These are phyloP conservation scores for Populus pruinosa DNA, from an alignment of 345 rosid genomes.

Conservation along the genomic window DNA sequence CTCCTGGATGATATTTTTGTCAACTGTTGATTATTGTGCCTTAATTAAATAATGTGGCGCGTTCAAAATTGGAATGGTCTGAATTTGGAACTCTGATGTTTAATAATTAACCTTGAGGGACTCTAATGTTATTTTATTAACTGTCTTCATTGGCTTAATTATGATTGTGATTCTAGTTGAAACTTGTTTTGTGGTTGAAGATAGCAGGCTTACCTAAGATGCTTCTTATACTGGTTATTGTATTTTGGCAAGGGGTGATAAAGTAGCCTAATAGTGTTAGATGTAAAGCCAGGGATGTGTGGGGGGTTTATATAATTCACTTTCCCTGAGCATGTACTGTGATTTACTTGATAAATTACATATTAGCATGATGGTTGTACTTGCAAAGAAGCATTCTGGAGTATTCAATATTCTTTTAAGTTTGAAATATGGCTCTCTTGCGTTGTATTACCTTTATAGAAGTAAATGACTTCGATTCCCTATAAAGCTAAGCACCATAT, in stretches of 20 bases:
- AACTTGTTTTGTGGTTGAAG: not conserved
- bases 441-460: not conserved
- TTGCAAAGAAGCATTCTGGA: not conserved
- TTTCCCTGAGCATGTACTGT: not conserved
- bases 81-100: not conserved
- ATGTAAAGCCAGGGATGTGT: not conserved
- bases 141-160: not conserved
- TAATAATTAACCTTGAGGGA: not conserved
- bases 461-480: not conserved
- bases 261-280: not conserved
- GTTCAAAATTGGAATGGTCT: not conserved
- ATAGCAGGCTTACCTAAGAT: not conserved
- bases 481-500: not conserved
- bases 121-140: not conserved
- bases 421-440: not conserved
- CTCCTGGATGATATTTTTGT: not conserved
- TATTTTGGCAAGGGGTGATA: not conserved
- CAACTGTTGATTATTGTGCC: not conserved
- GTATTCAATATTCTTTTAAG: not conserved
- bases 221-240: not conserved
- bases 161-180: not conserved
- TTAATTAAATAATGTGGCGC: not conserved
- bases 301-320: not conserved
- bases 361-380: not conserved
- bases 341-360: not conserved